Evolutionary conservation across 305 asterid genomes (phyloP).

Genomic region (Solanum hybrid): DNA sequence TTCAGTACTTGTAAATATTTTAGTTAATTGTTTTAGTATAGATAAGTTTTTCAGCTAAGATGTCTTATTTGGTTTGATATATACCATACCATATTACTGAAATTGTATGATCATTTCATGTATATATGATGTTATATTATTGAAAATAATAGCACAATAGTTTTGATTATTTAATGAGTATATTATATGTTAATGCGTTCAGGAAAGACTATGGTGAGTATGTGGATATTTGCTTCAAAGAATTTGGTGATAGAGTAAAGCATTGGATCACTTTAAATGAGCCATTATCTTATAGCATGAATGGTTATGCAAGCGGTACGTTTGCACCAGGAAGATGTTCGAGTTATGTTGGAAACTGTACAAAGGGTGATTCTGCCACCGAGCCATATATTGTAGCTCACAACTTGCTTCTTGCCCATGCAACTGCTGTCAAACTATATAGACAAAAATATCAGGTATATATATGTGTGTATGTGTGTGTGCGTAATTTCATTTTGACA

Average conservation of each 20-base stretch:
- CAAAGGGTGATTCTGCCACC: background rate
- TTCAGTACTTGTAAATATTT: background rate
- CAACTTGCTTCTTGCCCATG: slow-evolving; percentile 20
- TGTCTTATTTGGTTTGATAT: background rate
- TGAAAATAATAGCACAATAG: background rate
- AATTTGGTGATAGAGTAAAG: slow-evolving; percentile 17
- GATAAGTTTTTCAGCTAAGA: background rate
- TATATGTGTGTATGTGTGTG: too few species aligned
- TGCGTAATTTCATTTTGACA: too few species aligned
- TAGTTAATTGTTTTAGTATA: background rate
- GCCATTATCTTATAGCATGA: background rate
- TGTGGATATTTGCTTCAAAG: slow-evolving; percentile 15
- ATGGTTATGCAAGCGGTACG: slow-evolving; percentile 5
- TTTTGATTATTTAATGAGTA: background rate
- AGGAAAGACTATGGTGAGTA: slow-evolving; percentile 9
- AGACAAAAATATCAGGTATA: slow-evolving; percentile 15
- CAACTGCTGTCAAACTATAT: slow-evolving; percentile 8
- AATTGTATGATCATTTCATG: background rate
- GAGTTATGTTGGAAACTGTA: slow-evolving; percentile 9
- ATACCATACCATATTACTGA: background rate
- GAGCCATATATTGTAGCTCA: slow-evolving; percentile 16
- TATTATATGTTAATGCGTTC: background rate
- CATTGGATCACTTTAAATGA: slow-evolving; percentile 15
- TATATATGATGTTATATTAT: background rate
- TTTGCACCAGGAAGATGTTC: slow-evolving; percentile 19